Evolutionary conservation across 2,329 filamentous ascomycete genomes (phyloP).

Genomic region (Cytospora piceicola): DNA sequence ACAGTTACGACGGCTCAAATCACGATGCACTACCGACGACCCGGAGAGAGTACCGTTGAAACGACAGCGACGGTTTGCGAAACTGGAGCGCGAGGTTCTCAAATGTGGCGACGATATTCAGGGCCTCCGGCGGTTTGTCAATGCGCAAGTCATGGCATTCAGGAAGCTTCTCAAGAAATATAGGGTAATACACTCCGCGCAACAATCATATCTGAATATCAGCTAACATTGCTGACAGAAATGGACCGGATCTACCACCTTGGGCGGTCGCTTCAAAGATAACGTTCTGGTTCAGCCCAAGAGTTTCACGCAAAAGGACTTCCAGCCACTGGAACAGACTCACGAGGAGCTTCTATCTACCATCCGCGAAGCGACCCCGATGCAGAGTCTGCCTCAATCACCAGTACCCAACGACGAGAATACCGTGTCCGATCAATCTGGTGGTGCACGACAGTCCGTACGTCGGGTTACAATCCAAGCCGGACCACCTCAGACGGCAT

Average conservation of each 20-base stretch:
- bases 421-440: conserved; percentile 22
- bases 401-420: conserved; percentile 40
- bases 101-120: conserved; percentile 72
- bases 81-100: conserved; percentile 56
- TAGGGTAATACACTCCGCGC: conserved; percentile 51
- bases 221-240: conserved; percentile 53
- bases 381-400: conserved; percentile 46
- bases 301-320: conserved; percentile 72
- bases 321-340: conserved; percentile 47
- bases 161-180: conserved; percentile 87
- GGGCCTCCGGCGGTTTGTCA: conserved; percentile 71
- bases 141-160: conserved; percentile 76
- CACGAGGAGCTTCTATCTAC: conserved; percentile 55
- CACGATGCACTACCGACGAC: conserved; percentile 45
- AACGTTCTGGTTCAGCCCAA: conserved; percentile 68
- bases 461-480: conserved; percentile 31
- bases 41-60: conserved; percentile 46
- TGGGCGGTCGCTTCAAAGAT: conserved; percentile 68
- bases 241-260: conserved; percentile 75
- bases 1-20: conserved; percentile 52
- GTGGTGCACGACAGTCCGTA: conserved; percentile 29
- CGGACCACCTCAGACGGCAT: conserved; percentile 31
- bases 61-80: conserved; percentile 56
- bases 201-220: neutral
- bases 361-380: conserved; percentile 51